Evolutionary conservation across 1,139 yeast genomes (phyloP).

Genomic region (Taphrina confusa): DNA sequence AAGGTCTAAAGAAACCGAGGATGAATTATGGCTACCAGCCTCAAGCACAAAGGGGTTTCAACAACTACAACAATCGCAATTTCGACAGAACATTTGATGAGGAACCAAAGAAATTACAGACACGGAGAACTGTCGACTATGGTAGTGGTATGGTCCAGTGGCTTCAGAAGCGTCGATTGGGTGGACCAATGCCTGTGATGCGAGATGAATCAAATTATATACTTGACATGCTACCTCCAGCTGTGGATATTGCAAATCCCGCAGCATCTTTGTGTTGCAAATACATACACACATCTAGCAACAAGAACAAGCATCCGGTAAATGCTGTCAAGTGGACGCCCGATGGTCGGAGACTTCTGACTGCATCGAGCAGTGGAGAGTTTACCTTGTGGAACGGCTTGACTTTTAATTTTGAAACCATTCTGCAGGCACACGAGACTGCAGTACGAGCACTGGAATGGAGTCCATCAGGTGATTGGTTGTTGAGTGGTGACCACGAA

Average conservation of each 20-base stretch:
- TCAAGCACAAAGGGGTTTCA: conserved; percentile 5
- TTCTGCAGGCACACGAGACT: conserved; percentile 94
- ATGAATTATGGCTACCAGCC: conserved; percentile 21
- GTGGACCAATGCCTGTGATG: conserved; percentile 53
- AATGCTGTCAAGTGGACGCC: conserved; percentile 95
- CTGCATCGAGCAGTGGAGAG: conserved; percentile 92
- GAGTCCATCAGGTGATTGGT: conserved; percentile 92
- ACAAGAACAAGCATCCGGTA: conserved; percentile 88
- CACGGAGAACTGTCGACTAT: conserved; percentile 80
- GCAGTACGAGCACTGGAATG: conserved; percentile 79
- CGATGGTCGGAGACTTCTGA: conserved; percentile 85
- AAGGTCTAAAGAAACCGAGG: too few species aligned
- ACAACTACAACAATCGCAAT: conserved; percentile 24
- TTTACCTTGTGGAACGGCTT: conserved; percentile 96
- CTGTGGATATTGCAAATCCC: conserved; percentile 57
- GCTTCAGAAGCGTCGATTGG: conserved; percentile 47
- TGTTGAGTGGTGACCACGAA: conserved; percentile 87
- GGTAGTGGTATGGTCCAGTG: conserved; percentile 80
- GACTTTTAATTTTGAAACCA: conserved; percentile 92
- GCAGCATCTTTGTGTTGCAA: conserved; percentile 68
- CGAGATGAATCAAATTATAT: conserved; percentile 79
- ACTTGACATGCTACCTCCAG: conserved; percentile 64
- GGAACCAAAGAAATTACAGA: conserved; percentile 23
- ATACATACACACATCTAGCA: conserved; percentile 86
- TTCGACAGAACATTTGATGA: conserved; percentile 18